Conservation (phyloP, 306 rosid species). For the Rubus idaeus region DNA sequence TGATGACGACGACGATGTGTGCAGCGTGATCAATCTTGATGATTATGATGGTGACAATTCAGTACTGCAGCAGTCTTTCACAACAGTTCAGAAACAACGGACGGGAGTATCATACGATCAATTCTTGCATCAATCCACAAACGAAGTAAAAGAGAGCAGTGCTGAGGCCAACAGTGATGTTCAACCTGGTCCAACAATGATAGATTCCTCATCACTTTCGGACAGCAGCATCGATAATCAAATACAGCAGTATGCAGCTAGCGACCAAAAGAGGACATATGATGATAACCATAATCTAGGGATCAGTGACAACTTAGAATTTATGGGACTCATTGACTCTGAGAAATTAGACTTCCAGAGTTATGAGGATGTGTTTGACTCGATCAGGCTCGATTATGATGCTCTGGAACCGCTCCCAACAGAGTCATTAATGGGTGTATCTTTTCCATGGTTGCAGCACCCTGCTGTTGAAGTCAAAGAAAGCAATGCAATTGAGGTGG, state of each 20-base stretch:
- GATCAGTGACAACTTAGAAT: neutral
- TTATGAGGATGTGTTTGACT: neutral
- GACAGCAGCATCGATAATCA: neutral
- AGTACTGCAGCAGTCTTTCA: neutral
- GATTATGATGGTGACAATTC: neutral
- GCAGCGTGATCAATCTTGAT: neutral
- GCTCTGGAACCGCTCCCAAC: neutral
- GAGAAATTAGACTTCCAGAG: neutral
- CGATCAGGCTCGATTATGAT: neutral
- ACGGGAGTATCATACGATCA: too few relatives aligned
- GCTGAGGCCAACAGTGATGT: neutral
- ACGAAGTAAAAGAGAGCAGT: neutral
- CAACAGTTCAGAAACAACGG: neutral
- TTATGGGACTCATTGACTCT: neutral
- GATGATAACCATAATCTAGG: neutral
- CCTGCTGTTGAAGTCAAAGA: neutral
- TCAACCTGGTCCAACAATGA: neutral
- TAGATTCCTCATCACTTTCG: neutral
- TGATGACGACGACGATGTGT: too few relatives aligned
- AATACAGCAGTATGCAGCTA: neutral
- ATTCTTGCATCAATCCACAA: neutral
- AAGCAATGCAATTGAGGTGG: neutral
- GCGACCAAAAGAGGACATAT: neutral
- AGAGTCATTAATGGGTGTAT: neutral
- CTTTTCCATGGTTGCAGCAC: neutral